Evolutionary conservation across 2,329 filamentous ascomycete genomes (phyloP).

Genomic region (Aspergillus felis): DNA sequence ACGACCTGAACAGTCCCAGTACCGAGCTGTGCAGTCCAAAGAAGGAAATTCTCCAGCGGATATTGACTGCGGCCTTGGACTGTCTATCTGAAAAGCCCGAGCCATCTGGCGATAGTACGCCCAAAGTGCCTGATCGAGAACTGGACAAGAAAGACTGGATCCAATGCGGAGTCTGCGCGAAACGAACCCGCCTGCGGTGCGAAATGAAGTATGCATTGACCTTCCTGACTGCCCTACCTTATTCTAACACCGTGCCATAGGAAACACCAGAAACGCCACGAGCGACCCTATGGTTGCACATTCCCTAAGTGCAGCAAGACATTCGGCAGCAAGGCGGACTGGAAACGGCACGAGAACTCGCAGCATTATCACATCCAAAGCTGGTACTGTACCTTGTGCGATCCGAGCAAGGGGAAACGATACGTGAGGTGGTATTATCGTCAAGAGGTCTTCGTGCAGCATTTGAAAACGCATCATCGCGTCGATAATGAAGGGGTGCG

Average conservation of each 20-base stretch:
- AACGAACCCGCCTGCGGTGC: slow-evolving; percentile 29
- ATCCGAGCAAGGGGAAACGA: slow-evolving; percentile 18
- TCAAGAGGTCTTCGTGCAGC: slow-evolving; percentile 56
- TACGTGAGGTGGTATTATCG: slow-evolving; percentile 61
- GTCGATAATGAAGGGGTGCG: slow-evolving; percentile 27
- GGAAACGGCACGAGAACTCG: slow-evolving; percentile 82
- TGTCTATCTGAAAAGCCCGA: slow-evolving; percentile 15
- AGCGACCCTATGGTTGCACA: slow-evolving; percentile 78
- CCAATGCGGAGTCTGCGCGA: slow-evolving; percentile 29
- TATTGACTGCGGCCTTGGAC: slow-evolving; percentile 27
- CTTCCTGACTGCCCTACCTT: neutral
- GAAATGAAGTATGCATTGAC: slow-evolving; percentile 34
- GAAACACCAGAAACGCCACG: slow-evolving; percentile 81
- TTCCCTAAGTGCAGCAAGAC: slow-evolving; percentile 63
- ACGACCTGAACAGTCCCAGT: slow-evolving; percentile 17
- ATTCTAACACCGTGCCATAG: slow-evolving; percentile 42
- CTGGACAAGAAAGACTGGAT: slow-evolving; percentile 25
- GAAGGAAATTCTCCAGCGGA: slow-evolving; percentile 30
- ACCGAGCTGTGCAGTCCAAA: slow-evolving; percentile 24
- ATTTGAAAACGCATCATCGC: slow-evolving; percentile 55
- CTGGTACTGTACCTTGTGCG: slow-evolving; percentile 63
- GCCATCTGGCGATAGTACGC: slow-evolving; percentile 1
- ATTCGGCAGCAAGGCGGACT: slow-evolving; percentile 93
- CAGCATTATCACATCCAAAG: slow-evolving; percentile 70
- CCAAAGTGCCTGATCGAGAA: slow-evolving; percentile 5